Base-by-base conservation (phyloP, 805 yeast genomes). In the Pachysolen tannophilus region DNA sequence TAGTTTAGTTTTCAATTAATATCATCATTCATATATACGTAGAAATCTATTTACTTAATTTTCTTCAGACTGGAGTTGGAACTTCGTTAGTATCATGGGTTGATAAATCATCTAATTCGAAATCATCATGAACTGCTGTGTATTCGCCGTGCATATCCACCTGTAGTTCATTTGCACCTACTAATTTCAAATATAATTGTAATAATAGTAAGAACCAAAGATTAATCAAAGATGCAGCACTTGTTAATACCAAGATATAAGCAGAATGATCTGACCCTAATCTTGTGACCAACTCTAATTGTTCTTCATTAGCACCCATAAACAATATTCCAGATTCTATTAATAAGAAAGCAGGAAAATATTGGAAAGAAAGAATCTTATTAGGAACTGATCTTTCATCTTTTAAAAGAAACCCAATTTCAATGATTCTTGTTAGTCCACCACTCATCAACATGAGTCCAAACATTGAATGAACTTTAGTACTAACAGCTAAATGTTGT, bases 271-370 rank as follows among this genome's bases (percentile, higher is more conserved):
- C 95, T 4, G 95, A 81, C 2, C 86, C 84, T 45, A 83, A 65
- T 44, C 75, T 77, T 35, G 75, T 60, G 2, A 88, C 85, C 40
- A 85, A 61, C 8, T 58, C 57, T 47, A 90, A 63, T 52, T 88
- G 95, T 54, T 90, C 95, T 53, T 88, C 96, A 43, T 72, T 88
- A 16, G 97, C 97, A 19, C 84, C 75, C 96, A 88, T 88, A 54
- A 90, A 90, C 42, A 84, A 50, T 6, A 82, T 55, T 1, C 97
- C 97, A 1, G 90, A 63, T 43, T 83, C 72, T 3, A 86, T 72
- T 34, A 90, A 63, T 35, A 86, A 72, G 54, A 86, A 75, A 2
- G 96, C 82, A 2, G 97, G 80, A n/a, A 87, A 49, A 53, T 83
- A 83, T 58, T 90, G 97, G 64, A 87, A 86, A 1, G 88, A 67